These are phyloP conservation scores for Hypoxylon sp. DNA, from an alignment of 2,329 filamentous ascomycete species.

Conservation along the genomic window DNA sequence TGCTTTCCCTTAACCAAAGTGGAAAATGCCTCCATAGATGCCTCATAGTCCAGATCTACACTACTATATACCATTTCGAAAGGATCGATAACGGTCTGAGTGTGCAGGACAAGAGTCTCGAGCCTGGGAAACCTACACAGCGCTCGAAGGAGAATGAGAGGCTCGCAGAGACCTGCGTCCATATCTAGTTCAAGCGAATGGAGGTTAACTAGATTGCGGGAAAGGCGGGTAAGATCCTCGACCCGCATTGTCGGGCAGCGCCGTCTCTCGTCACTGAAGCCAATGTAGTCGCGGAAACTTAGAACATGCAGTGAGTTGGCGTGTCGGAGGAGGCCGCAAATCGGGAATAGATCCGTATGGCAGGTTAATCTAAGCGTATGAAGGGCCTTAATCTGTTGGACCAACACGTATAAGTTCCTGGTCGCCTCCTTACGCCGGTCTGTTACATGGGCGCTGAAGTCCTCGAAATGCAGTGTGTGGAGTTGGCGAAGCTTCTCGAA, in stretches of 20 bases:
- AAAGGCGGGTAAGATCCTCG: conserved; percentile 56
- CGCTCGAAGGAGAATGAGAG: conserved; percentile 57
- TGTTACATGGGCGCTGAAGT: conserved; percentile 60
- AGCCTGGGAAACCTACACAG: conserved; percentile 60
- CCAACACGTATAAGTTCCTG: conserved; percentile 56
- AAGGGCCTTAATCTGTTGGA: conserved; percentile 59
- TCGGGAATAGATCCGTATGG: conserved; percentile 58
- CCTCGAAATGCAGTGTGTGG: conserved; percentile 60
- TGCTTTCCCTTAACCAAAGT: conserved; percentile 54
- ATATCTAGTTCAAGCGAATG: conserved; percentile 64
- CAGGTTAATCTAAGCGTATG: conserved; percentile 60
- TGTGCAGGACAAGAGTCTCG: conserved; percentile 61
- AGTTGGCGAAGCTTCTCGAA: conserved; percentile 58
- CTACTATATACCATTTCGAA: conserved; percentile 47
- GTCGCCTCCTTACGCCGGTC: conserved; percentile 60
- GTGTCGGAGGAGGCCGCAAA: conserved; percentile 60
- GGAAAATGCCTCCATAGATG: conserved; percentile 55
- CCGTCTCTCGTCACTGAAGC: conserved; percentile 61
- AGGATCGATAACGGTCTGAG: conserved; percentile 60
- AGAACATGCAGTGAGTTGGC: conserved; percentile 57
- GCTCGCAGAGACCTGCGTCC: conserved; percentile 58
- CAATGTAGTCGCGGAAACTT: conserved; percentile 62
- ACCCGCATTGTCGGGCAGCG: conserved; percentile 60
- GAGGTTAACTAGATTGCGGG: conserved; percentile 54
- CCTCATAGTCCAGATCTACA: conserved; percentile 58